Conservation (phyloP, 306 rosid genomes). For the Malus sieversii region DNA sequence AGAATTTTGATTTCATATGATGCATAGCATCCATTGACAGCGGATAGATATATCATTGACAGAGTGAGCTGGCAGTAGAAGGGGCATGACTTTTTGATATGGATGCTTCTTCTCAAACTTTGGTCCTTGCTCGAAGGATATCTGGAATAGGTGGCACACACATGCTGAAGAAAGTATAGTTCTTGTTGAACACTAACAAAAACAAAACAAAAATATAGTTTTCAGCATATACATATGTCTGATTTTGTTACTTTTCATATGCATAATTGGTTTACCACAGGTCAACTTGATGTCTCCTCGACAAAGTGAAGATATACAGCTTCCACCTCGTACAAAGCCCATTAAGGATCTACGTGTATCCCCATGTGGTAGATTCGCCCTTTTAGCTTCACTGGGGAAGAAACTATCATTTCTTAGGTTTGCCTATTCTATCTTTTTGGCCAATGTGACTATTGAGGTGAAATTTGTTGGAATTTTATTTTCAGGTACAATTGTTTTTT, state of each 20-base stretch:
- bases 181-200: neutral
- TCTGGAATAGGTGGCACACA: constrained; percentile 8
- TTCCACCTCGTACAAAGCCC: constrained; percentile 1
- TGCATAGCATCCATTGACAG: neutral
- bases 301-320: constrained; percentile 12
- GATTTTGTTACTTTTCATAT: neutral
- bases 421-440: neutral
- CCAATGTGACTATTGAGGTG: neutral
- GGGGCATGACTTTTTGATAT: constrained; percentile 9
- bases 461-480: neutral
- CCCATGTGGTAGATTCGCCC: constrained; percentile 13
- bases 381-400: constrained; percentile 18
- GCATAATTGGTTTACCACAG: neutral
- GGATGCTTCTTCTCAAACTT: constrained; percentile 7
- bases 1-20: neutral
- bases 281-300: neutral
- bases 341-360: constrained; percentile 9
- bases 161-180: constrained; percentile 9
- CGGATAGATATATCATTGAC: neutral
- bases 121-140: constrained; percentile 14
- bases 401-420: constrained; percentile 13
- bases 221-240: neutral
- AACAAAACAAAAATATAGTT: neutral
- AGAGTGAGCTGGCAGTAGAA: constrained; percentile 13
- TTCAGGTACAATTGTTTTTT: too few species aligned